Base-by-base conservation (phyloP, 768 basidiomycete species). In the Auriscalpium microsporum region DNA sequence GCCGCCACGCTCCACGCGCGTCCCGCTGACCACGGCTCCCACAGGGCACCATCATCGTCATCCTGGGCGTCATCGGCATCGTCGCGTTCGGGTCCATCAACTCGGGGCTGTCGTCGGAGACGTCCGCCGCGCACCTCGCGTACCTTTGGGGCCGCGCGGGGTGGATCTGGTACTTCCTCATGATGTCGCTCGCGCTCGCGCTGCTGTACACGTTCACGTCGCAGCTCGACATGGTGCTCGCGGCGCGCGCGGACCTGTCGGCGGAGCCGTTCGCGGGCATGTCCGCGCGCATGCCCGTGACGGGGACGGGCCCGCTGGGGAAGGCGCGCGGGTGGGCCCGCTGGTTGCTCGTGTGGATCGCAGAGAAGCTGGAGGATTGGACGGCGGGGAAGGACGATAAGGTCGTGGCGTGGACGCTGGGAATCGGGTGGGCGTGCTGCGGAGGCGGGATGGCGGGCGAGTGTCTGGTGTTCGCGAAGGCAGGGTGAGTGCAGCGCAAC, bases 391-490 rank as follows among this genome's bases (percentile, higher is more conserved):
- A 86, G 64, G 87, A 87, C 64, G 94, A 98, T 65, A 87, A 81
- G 62, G 84, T 84, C 53, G 75, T 98, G 44, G 86, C 87, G 8
- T 96, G 93, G 90, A 84, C 89, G 28, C 76, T 94, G 46, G 94
- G 94, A 13, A 91, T 98, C 50, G 86, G 86, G 1, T 97, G 94
- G 95, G 89, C 92, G 2, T 93, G 93, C 58, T 84, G 84, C 53
- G 94, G 94, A 36, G 94, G 94, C 11, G 87, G 91, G 37, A 73
- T 98, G 40, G 91, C 92, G 7, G 95, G 94, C 6, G 84, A 85
- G 44, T 88, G 84, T 69, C 75, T 98, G 55, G 91, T 98, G 3
- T 94, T 97, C 58, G 86, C 86, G 7, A 87, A 83, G 64, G 75
- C 85, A 21, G 80, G 78, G 85, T 86, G 63, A 64, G 84, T 74